Evolutionary conservation across 1,284 basidiomycete genomes (phyloP).

Genomic region (Puccinia hordei): DNA sequence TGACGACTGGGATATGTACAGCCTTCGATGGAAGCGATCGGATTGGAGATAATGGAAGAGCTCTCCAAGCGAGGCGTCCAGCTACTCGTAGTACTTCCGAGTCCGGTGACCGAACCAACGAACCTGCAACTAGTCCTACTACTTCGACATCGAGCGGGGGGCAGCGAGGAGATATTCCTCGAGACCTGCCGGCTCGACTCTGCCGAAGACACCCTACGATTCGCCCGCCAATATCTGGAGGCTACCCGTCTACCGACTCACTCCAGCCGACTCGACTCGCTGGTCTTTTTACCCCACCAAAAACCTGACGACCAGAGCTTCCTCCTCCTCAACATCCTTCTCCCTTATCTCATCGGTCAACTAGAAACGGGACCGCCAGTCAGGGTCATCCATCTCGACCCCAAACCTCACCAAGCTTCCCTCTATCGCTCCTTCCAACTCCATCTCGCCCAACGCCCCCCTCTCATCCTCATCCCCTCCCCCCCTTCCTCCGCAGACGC

Average conservation of each 20-base stretch:
- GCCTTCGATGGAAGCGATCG: constrained; percentile 12
- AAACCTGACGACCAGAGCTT: background rate
- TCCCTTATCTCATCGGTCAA: constrained; percentile 7
- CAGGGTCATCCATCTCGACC: constrained; percentile 2
- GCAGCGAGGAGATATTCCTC: constrained; percentile 18
- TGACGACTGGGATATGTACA: background rate
- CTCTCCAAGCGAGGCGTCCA: constrained; percentile 8
- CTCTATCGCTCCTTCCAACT: constrained; percentile 27
- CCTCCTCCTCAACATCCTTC: constrained; percentile 13
- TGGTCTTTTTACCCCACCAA: background rate
- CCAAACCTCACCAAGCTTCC: background rate
- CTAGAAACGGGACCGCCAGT: constrained; percentile 3
- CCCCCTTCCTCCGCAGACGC: background rate
- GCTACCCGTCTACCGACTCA: background rate
- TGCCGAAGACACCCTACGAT: constrained; percentile 28
- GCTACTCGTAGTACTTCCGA: constrained; percentile 8
- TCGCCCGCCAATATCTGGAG: constrained; percentile 27
- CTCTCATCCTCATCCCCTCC: constrained; percentile 19
- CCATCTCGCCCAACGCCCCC: background rate
- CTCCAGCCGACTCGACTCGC: constrained; percentile 8
- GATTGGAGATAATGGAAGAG: constrained; percentile 16
- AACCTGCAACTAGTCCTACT: constrained; percentile 31
- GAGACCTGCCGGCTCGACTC: constrained; percentile 10
- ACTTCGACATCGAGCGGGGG: background rate
- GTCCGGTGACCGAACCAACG: constrained; percentile 20